phyloP scores from a whole-genome alignment of 2,329 filamentous ascomycete species.

The Grosmannia serpens region DNA sequence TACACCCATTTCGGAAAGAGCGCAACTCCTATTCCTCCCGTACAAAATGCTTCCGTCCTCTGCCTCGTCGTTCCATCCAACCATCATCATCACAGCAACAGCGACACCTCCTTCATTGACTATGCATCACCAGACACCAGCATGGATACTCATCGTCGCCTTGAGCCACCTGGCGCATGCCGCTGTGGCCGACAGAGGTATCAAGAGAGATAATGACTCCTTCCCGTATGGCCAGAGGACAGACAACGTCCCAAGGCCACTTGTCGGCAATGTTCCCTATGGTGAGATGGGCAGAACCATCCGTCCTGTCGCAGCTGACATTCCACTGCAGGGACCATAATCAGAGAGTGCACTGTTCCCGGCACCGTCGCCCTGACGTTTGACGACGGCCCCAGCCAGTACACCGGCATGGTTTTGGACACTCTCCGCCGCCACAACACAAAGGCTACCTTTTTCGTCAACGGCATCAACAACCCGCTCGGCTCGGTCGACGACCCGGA shows the following conservation, averaged over 20 bases:
- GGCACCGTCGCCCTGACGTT: constrained; percentile 56
- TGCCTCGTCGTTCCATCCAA: neutral
- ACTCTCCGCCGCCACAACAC: constrained; percentile 44
- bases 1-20: neutral
- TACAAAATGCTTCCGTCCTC: too few species aligned
- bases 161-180: neutral
- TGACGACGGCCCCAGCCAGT: constrained; percentile 53
- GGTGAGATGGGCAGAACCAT: neutral
- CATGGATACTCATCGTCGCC: neutral
- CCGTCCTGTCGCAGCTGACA: neutral
- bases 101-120: neutral
- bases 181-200: neutral
- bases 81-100: neutral
- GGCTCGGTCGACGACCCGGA: constrained; percentile 40
- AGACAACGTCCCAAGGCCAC: neutral
- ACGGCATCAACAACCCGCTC: constrained; percentile 43
- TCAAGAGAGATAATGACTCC: neutral
- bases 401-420: constrained; percentile 50
- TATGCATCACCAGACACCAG: neutral
- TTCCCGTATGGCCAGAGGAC: neutral
- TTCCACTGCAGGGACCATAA: constrained; percentile 13
- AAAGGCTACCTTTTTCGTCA: constrained; percentile 58
- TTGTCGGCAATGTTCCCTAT: neutral
- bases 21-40: too few species aligned
- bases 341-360: constrained; percentile 40